Percentiles rank a stretch among this genome's conserved stretches.
phyloP scores from a whole-genome alignment of 805 yeast genomes.

The Saccharomycopsis oosterbeekiorum region DNA sequence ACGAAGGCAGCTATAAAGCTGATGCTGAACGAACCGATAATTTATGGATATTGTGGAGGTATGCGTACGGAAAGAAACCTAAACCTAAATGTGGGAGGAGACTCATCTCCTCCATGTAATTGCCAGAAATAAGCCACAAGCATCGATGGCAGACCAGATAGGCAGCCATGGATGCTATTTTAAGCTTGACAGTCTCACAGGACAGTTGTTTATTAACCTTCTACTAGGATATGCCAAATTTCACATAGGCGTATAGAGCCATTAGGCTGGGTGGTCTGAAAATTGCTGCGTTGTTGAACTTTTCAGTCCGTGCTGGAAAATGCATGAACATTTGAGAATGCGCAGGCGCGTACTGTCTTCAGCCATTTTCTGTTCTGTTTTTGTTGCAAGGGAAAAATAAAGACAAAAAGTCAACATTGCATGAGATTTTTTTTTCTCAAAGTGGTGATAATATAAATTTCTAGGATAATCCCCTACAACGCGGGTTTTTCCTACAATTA shows the following conservation, averaged over 20 bases:
- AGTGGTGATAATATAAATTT: constrained; percentile 1
- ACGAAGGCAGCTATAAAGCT: background rate
- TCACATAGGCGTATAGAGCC: background rate
- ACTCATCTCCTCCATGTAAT: background rate
- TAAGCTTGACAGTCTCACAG: background rate
- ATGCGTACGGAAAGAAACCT: too few species aligned
- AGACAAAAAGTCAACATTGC: background rate
- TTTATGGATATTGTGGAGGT: too few species aligned
- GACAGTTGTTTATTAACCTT: background rate
- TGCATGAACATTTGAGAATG: constrained; percentile 1
- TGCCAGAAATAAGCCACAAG: too few species aligned
- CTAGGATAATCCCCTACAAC: background rate
- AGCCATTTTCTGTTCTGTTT: background rate
- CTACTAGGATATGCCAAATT: background rate
- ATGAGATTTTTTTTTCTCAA: background rate
- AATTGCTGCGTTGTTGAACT: background rate
- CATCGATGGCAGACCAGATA: background rate
- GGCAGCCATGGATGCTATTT: background rate
- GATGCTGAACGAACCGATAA: too few species aligned
- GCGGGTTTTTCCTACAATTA: background rate
- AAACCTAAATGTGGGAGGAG: too few species aligned
- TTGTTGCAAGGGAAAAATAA: background rate
- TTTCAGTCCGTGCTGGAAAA: constrained; percentile 1
- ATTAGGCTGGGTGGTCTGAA: background rate
- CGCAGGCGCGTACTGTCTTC: background rate